These are phyloP conservation scores for Leccinum truebloodii DNA, from an alignment of 768 basidiomycete species.

Conservation along the genomic window DNA sequence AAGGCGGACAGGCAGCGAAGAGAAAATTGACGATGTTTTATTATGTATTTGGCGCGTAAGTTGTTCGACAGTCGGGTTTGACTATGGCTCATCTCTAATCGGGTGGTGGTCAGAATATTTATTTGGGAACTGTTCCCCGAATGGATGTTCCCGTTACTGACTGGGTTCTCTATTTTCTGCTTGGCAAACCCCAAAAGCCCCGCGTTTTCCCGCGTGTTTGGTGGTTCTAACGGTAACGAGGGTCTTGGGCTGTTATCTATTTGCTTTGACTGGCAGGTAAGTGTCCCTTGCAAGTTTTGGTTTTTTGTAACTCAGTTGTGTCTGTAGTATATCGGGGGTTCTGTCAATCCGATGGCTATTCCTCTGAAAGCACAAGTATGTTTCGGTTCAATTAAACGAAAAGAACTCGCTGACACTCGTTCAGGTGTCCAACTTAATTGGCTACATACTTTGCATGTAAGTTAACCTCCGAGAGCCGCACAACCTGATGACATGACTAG, in stretches of 20 bases:
- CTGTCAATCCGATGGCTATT: slow-evolving; percentile 51
- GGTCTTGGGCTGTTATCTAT: slow-evolving; percentile 61
- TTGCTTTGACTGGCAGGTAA: slow-evolving; percentile 55
- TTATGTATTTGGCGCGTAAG: slow-evolving; percentile 31
- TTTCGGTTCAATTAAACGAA: not conserved
- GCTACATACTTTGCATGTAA: slow-evolving; percentile 57
- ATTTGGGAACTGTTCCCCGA: slow-evolving; percentile 28
- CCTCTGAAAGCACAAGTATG: slow-evolving; percentile 52
- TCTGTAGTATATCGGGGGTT: slow-evolving; percentile 27
- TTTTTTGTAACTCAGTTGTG: not conserved
- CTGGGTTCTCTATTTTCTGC: slow-evolving; percentile 65
- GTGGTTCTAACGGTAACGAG: slow-evolving; percentile 67
- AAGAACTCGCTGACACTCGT: not conserved
- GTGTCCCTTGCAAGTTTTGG: slow-evolving; percentile 24
- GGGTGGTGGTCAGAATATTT: slow-evolving; percentile 35
- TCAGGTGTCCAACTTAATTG: slow-evolving; percentile 47
- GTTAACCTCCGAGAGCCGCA: slow-evolving; percentile 6
- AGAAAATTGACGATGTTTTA: slow-evolving; percentile 41
- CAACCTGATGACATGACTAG: slow-evolving; percentile 7
- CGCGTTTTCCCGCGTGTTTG: slow-evolving; percentile 50
- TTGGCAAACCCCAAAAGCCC: slow-evolving; percentile 45
- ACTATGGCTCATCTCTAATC: not conserved
- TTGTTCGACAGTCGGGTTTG: slow-evolving; percentile 9
- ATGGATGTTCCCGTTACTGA: slow-evolving; percentile 56
- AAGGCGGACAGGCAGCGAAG: slow-evolving; percentile 37